phyloP scores from a whole-genome alignment of 257 asterid genomes.

The Scutellaria galericulata region DNA sequence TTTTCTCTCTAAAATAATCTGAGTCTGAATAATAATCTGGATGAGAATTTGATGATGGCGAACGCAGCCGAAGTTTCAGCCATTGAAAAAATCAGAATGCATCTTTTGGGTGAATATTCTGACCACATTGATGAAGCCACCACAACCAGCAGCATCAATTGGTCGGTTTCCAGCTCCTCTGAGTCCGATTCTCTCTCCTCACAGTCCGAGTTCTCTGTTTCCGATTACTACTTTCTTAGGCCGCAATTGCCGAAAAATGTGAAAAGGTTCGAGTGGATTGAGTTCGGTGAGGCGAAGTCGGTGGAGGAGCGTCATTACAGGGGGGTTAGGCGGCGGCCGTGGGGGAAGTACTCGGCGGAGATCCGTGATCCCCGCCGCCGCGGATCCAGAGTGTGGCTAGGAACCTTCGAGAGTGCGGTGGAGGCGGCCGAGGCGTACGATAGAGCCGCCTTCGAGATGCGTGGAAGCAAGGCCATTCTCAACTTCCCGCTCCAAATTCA shows the following conservation, averaged over 20 bases:
- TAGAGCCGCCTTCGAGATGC: constrained; percentile 67
- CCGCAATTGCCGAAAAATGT: constrained; percentile 28
- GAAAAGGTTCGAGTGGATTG: background rate
- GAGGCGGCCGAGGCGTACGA: constrained; percentile 82
- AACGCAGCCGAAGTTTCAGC: constrained; percentile 38
- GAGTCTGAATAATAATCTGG: no score
- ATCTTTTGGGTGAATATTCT: constrained; percentile 46
- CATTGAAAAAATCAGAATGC: constrained; percentile 45
- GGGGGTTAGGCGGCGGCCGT: constrained; percentile 57
- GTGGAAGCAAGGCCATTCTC: constrained; percentile 75
- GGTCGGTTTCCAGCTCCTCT: constrained; percentile 23
- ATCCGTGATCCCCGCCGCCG: constrained; percentile 62
- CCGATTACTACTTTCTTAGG: constrained; percentile 29
- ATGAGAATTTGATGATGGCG: constrained; percentile 20
- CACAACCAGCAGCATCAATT: background rate
- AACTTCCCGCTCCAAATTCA: constrained; percentile 72
- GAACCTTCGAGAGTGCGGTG: constrained; percentile 62
- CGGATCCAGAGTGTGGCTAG: constrained; percentile 70
- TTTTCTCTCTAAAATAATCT: no score
- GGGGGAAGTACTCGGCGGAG: constrained; percentile 82
- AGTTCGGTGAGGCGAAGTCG: constrained; percentile 9
- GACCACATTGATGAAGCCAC: constrained; percentile 2
- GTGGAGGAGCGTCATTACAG: constrained; percentile 39
- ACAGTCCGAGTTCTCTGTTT: constrained; percentile 15
- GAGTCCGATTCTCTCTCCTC: constrained; percentile 24